Percentiles rank a stretch among this genome's conserved stretches.
These are phyloP conservation scores for Candida maris DNA, from an alignment of 805 yeast species.

Conservation along the genomic window DNA sequence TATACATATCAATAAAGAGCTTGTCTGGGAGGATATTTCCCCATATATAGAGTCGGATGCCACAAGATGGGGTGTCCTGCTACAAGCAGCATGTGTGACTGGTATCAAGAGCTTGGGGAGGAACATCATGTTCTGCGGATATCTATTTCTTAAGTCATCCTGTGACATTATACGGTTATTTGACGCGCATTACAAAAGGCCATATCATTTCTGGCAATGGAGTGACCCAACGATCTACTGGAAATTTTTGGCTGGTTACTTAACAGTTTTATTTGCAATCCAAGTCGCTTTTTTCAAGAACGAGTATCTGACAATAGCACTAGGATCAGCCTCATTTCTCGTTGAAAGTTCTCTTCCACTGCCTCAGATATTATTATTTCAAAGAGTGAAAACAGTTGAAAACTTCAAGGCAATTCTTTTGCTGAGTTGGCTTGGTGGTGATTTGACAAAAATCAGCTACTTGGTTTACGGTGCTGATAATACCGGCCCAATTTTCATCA, in stretches of 20 bases:
- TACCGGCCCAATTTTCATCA: constrained; percentile 58
- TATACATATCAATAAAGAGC: constrained; percentile 13
- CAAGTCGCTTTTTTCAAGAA: constrained; percentile 24
- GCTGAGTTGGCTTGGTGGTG: constrained; percentile 88
- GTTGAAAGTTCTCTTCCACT: constrained; percentile 72
- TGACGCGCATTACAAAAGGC: constrained; percentile 66
- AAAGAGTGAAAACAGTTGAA: constrained; percentile 62
- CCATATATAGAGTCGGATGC: constrained; percentile 7
- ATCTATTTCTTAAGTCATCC: not conserved
- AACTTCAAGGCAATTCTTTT: constrained; percentile 76
- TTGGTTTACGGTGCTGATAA: constrained; percentile 72
- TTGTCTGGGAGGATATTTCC: constrained; percentile 11
- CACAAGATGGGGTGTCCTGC: constrained; percentile 10
- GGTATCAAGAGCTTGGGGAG: constrained; percentile 13
- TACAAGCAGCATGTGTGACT: constrained; percentile 8
- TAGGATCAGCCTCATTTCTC: constrained; percentile 44
- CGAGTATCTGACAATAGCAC: constrained; percentile 27
- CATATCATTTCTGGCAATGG: constrained; percentile 87
- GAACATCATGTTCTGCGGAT: constrained; percentile 5
- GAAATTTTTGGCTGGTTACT: constrained; percentile 48
- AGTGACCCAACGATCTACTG: constrained; percentile 20
- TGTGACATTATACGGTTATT: constrained; percentile 52
- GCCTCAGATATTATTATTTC: constrained; percentile 71
- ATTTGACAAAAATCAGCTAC: constrained; percentile 70
- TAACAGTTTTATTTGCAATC: constrained; percentile 13